Base-by-base conservation (phyloP, 441 rosid genomes). In the Mallotus repandus region DNA sequence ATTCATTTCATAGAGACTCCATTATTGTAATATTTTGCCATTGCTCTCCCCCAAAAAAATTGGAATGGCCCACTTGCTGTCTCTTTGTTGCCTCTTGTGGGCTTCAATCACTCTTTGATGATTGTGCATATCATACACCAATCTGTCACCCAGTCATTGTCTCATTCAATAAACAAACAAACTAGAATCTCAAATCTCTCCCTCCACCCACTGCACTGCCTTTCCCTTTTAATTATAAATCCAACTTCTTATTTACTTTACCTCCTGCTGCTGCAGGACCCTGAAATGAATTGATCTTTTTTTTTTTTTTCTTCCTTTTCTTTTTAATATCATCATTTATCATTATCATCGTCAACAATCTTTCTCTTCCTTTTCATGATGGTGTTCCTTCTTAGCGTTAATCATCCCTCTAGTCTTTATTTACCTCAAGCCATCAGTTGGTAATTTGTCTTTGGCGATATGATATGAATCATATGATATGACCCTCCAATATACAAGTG, bases 91-190 rank as follows among this genome's bases (percentile, higher is more conserved):
- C 79, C 82, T 78, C 80, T 59, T 80, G 85, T 80, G 84, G 87
- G 87, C 86, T 79, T 86, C 85, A 86, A 83, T 85, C 86, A 80
- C 79, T 66, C 83, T 79, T 83, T 80, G 79, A 83, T 84, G 86
- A 81, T 84, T 74, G 69, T 81, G 78, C 83, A 78, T 57, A 81
- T 85, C 75, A 74, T 71, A 77, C 72, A 69, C 79, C 80, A 74
- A 73, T 80, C 82, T 79, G 84, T 82, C 82, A 75, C 60, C 84
- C 66, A 62, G 84, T 70, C 83, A 69, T 73, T 78, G 83, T 83
- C 86, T 68, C 69, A 12, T 76, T 81, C 81, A 70, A 45, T 65
- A 75, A 79, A 77, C 78, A 78, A 80, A 83, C 83, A 73, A 76
- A 25, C 43, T 68, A 77, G 65, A 77, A 73, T 80, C 84, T 73